Percentiles rank a stretch among this genome's conserved stretches.
These are phyloP conservation scores for Cladorrhinum sp. DNA, from an alignment of 2,329 filamentous ascomycete genomes.

Conservation along the genomic window DNA sequence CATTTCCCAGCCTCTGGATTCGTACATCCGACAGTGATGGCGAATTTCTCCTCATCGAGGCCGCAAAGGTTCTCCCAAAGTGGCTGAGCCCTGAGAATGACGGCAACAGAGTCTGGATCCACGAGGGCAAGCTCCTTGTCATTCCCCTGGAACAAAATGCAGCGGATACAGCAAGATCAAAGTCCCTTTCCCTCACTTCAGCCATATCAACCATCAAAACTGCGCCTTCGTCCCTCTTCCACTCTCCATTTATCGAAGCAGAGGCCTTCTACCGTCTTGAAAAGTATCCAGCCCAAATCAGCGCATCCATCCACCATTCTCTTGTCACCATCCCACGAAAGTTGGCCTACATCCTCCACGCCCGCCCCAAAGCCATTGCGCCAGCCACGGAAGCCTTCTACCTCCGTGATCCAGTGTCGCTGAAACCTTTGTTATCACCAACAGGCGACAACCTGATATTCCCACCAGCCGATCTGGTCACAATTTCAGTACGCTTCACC, in stretches of 20 bases:
- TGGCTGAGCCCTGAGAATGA: slow-evolving; percentile 94
- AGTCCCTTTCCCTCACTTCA: slow-evolving; percentile 57
- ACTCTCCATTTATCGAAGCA: slow-evolving; percentile 72
- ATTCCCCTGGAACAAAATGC: slow-evolving; percentile 54
- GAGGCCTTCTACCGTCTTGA: slow-evolving; percentile 88
- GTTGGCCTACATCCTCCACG: slow-evolving; percentile 74
- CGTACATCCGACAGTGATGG: slow-evolving; percentile 84
- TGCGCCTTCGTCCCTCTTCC: slow-evolving; percentile 58
- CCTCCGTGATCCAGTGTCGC: slow-evolving; percentile 73
- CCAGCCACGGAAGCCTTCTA: slow-evolving; percentile 91
- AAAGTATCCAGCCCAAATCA: slow-evolving; percentile 77
- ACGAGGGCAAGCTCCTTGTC: slow-evolving; percentile 70
- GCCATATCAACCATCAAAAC: slow-evolving; percentile 60
- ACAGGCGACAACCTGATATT: slow-evolving; percentile 57
- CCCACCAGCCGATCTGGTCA: slow-evolving; percentile 74
- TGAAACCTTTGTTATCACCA: slow-evolving; percentile 64
- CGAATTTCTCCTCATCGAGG: slow-evolving; percentile 92
- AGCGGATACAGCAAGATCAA: slow-evolving; percentile 33
- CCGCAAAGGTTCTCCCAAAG: slow-evolving; percentile 77
- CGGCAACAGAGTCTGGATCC: slow-evolving; percentile 84
- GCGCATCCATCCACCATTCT: slow-evolving; percentile 71
- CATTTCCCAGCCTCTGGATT: slow-evolving; percentile 73
- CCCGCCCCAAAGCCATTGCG: slow-evolving; percentile 71
- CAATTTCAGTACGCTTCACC: slow-evolving; percentile 76
- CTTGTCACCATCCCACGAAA: slow-evolving; percentile 74